Evolutionary conservation across 306 rosid genomes (phyloP), one percentile per base, ranked within the genome.

Genomic region (Sindora glabra): DNA sequence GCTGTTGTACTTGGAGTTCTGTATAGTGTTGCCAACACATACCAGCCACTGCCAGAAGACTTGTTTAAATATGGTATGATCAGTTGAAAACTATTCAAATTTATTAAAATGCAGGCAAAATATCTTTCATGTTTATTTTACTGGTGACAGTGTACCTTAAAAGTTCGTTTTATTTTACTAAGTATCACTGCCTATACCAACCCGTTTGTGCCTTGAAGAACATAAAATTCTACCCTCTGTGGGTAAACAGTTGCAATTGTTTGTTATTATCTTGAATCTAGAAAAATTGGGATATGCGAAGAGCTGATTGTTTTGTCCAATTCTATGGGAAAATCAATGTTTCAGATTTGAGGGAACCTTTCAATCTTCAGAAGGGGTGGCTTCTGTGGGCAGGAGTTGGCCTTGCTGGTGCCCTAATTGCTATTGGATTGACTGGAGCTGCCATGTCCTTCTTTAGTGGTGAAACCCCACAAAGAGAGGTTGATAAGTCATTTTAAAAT

Each of bases 331-430:
- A 61, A 63, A 56, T 32, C 16, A 10, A 56, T 57, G 55, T 57
- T 74, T 66, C 97, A 94, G 99, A 89, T 81, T 77, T 38, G 77
- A 80, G 75, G 79, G 84, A 84, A 8, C 99, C 99, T 48, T 76
- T 94, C 64, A 84, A 56, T 80, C 87, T 84, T 48, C 84, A 68
- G 71, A 86, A 81, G 59, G 99, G 99, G 46, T 94, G 99, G 99
- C 86, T 94, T 61, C 75, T 94, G 77, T 94, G 97, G 97, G 99
- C 94, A 14, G 99, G 85, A 60, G 50, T 86, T 66, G 99, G 99
- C 66, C 90, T 94, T 64, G 83, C 33, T 25, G 94, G 83, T 71
- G 97, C 97, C 49, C n/a, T 94, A 16, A 37, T 68, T 57, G 78
- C 90, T 56, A 81, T 86, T 54, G 80, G 89, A 21, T 79, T 77